Evolutionary conservation across 2,329 filamentous ascomycete genomes (phyloP), one percentile per base, ranked within the genome.

Genomic region (Penicillium brevicompactum): DNA sequence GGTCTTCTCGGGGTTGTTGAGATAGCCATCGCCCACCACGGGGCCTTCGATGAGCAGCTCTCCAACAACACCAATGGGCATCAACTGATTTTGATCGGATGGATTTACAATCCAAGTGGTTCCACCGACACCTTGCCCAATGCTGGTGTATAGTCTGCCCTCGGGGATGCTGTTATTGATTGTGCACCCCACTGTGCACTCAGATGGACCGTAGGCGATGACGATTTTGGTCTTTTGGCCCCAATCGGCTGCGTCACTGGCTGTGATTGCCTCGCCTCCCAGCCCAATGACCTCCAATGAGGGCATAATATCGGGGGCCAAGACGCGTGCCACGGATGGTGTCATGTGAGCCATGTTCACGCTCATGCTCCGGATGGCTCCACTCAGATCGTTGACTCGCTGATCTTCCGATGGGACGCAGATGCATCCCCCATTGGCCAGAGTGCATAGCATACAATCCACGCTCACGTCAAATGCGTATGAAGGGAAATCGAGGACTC

Each of bases 271-370:
- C 49, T 76, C 74, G 13, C 73, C 74, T 16, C 70, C 70, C 32
- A 77, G 63, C 2, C 66, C 60, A 37, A 78, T 42, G 1, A 59
- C 64, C 31, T 69, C 69, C 6, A 78, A 56, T 4, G 59, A 63
- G 4, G 73, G 74, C 2, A 78, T 66, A 2, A 74, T 67, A 8
- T 59, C 53, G 1, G 73, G 73, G 5, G 64, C 57, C 3, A 78
- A 46, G 5, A 73, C 53, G 13, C 65, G 60, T 0, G 82, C 82
- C 14, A 85, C 73, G 0, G 80, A 73, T 0, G 82, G 78, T 0
- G 84, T 86, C 68, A 86, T 77, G 63, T 82, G 80, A 1, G 75
- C 78, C 76, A 75, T 79, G 21, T 73, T 79, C n/a, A 78, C 76
- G 5, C 74, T 67, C 70, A 80, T 76, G 0, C 67, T 51, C 44